phyloP scores from a whole-genome alignment of 345 rosid genomes.

The Lumnitzera littorea region DNA sequence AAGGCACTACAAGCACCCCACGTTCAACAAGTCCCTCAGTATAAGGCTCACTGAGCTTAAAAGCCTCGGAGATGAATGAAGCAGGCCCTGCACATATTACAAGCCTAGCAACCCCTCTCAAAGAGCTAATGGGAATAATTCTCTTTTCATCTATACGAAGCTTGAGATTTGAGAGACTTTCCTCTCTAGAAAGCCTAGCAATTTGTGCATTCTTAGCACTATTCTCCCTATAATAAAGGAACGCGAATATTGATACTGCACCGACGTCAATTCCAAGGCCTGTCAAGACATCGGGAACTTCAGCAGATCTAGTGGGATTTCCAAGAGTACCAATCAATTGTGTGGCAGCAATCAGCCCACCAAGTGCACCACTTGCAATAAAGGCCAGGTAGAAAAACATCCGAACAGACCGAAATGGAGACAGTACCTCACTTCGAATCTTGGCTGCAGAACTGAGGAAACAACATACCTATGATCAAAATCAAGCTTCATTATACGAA shows the following conservation, averaged over 20 bases:
- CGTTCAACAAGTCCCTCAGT: constrained; percentile 71
- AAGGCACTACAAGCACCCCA: constrained; percentile 87
- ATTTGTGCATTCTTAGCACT: constrained; percentile 64
- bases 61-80: constrained; percentile 58
- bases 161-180: constrained; percentile 77
- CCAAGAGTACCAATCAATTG: constrained; percentile 67
- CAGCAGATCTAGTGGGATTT: constrained; percentile 62
- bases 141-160: constrained; percentile 64
- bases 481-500: neutral
- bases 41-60: constrained; percentile 65
- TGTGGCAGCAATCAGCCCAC: constrained; percentile 75
- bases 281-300: constrained; percentile 51
- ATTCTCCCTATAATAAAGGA: constrained; percentile 72
- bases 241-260: constrained; percentile 68
- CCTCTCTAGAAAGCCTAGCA: constrained; percentile 88
- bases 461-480: constrained; percentile 10
- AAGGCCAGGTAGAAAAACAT: constrained; percentile 95
- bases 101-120: constrained; percentile 77
- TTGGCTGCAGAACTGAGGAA: constrained; percentile 64
- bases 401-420: constrained; percentile 89
- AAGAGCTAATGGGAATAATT: constrained; percentile 48
- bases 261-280: constrained; percentile 74
- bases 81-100: constrained; percentile 86
- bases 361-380: constrained; percentile 67
- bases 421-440: constrained; percentile 84